phyloP scores from a whole-genome alignment of 768 basidiomycete species.

The Suillus brevipes region DNA sequence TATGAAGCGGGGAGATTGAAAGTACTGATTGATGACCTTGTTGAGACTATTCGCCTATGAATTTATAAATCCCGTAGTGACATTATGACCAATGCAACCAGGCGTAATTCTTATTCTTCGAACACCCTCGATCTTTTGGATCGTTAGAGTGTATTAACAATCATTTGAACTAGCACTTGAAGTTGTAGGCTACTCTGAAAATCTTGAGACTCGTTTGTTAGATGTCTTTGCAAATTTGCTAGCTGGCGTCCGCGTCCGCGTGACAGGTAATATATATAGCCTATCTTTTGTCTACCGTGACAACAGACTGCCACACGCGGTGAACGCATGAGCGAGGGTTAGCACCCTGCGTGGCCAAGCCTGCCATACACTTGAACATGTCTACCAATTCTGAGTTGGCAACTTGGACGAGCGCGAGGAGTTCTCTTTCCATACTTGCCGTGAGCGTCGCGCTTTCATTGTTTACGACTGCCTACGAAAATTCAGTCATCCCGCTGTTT shows the following conservation, averaged over 20 bases:
- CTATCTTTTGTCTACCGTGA: background rate
- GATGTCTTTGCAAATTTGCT: too few species aligned
- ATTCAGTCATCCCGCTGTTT: slow-evolving; percentile 68
- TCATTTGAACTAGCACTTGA: background rate
- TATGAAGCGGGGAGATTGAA: slow-evolving; percentile 64
- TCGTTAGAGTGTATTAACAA: background rate
- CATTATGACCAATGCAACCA: too few species aligned
- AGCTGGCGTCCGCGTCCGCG: background rate
- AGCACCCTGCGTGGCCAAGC: background rate
- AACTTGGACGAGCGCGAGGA: slow-evolving; percentile 17
- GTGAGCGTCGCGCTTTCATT: slow-evolving; percentile 48
- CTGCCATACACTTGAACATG: background rate
- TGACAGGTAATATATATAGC: background rate
- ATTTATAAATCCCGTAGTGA: background rate
- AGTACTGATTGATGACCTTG: slow-evolving; percentile 51
- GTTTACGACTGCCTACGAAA: slow-evolving; percentile 60
- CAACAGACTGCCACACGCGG: background rate
- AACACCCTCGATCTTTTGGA: background rate
- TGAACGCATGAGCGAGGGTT: background rate
- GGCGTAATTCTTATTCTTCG: background rate
- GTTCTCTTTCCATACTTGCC: slow-evolving; percentile 27
- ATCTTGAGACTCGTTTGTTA: background rate
- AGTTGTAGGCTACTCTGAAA: background rate
- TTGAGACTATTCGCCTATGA: slow-evolving; percentile 31
- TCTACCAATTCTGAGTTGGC: slow-evolving; percentile 7